Percentiles rank a stretch among this genome's conserved stretches.
Conservation (phyloP, 2,329 filamentous ascomycete genomes). For the Talaromyces verruculosus region DNA sequence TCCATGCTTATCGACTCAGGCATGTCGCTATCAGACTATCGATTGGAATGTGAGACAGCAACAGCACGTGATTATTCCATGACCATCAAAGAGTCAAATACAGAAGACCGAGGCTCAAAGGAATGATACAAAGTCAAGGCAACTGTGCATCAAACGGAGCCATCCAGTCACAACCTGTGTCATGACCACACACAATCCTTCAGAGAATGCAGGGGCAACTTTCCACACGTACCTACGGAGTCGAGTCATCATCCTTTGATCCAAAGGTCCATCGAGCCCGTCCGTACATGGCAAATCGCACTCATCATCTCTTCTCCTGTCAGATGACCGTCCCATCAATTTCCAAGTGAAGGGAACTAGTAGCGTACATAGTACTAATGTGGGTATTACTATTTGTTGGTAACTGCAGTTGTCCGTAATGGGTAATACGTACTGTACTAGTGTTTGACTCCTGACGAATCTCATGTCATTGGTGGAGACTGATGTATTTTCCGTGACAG, state of each 20-base stretch:
- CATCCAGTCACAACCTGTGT: not conserved
- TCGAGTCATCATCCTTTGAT: not conserved
- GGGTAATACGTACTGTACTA: not conserved
- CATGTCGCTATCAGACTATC: not conserved
- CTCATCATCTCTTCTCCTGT: not conserved
- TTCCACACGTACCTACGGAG: not conserved
- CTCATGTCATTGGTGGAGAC: not conserved
- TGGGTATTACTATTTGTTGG: not conserved
- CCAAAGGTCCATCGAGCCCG: not conserved
- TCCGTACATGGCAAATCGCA: not conserved
- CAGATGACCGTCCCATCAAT: conserved; percentile 7
- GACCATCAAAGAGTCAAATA: not conserved
- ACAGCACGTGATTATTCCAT: not conserved
- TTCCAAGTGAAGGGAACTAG: not conserved
- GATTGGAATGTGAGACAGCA: not conserved
- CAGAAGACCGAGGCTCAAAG: not conserved
- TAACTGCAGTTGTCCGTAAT: not conserved
- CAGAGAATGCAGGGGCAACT: conserved; percentile 1
- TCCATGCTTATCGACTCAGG: not conserved
- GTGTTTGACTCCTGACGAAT: not conserved
- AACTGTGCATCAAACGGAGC: not conserved
- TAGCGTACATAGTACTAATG: not conserved
- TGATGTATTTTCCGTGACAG: not conserved
- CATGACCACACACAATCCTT: not conserved
- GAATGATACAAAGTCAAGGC: not conserved